phyloP scores from a whole-genome alignment of 108 stramenopile species.

The Discostella pseudostelligera region DNA sequence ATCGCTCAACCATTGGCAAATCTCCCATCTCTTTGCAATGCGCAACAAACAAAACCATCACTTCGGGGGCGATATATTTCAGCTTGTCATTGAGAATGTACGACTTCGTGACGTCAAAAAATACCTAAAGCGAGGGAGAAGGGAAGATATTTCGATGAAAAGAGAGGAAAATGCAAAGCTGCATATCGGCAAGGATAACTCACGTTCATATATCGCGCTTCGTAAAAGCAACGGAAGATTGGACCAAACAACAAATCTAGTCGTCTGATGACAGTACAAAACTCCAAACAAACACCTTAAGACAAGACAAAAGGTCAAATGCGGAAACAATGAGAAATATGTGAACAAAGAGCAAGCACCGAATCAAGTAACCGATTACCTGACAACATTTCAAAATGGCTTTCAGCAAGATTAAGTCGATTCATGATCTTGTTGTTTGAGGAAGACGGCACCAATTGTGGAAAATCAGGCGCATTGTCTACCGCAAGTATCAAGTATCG shows the following conservation, averaged over 20 bases:
- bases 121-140: conserved; percentile 11
- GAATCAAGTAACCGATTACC: conserved; percentile 13
- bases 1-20: conserved; percentile 82
- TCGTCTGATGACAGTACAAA: conserved; percentile 77
- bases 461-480: conserved; percentile 84
- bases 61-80: conserved; percentile 84
- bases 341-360: not conserved
- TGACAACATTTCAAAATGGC: conserved; percentile 92
- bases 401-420: conserved; percentile 68
- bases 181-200: not conserved
- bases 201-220: conserved; percentile 59
- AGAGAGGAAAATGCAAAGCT: not conserved
- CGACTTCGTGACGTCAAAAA: conserved; percentile 88
- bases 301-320: not conserved
- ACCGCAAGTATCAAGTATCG: conserved; percentile 87
- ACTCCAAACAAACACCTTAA: conserved; percentile 82
- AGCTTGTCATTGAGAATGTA: conserved; percentile 86
- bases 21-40: conserved; percentile 77
- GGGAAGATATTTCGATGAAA: not conserved
- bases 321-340: conserved; percentile 2
- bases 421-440: conserved; percentile 18
- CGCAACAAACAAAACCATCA: conserved; percentile 80
- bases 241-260: conserved; percentile 88
- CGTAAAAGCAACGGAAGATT: conserved; percentile 77
- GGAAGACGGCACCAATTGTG: conserved; percentile 21